Evolutionary conservation across 495 filamentous ascomycete genomes (phyloP).

Genomic region (Xylaria intraflava): DNA sequence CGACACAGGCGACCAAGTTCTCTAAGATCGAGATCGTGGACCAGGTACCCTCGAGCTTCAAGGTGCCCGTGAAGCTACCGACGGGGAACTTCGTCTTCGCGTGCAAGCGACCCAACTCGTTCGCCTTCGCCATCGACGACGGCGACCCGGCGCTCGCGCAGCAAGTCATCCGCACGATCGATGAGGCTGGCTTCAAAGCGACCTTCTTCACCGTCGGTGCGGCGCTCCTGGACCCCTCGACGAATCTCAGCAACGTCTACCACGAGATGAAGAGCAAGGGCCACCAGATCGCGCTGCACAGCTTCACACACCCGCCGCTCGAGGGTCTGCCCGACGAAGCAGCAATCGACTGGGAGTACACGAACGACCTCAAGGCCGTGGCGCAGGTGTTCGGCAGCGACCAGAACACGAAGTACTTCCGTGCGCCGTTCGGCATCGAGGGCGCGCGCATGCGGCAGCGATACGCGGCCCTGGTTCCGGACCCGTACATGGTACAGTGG

Average conservation of each 20-base stretch:
- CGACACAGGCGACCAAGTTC: conserved; percentile 43
- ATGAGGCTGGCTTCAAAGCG: conserved; percentile 56
- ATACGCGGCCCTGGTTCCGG: conserved; percentile 44
- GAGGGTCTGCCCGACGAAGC: conserved; percentile 53
- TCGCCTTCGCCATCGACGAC: conserved; percentile 79
- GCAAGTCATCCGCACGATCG: conserved; percentile 58
- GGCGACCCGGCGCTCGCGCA: conserved; percentile 57
- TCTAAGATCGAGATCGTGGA: conserved; percentile 59
- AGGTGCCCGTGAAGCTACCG: conserved; percentile 54
- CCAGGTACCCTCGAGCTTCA: conserved; percentile 43
- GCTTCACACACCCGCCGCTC: conserved; percentile 68
- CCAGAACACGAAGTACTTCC: conserved; percentile 53
- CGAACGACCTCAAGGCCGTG: conserved; percentile 54
- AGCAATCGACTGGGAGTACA: conserved; percentile 65
- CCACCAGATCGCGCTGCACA: conserved; percentile 71
- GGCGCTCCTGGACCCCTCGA: conserved; percentile 52
- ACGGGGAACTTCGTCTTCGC: conserved; percentile 56
- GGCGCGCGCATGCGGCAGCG: conserved; percentile 64
- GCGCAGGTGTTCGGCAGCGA: conserved; percentile 41
- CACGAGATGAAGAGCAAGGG: conserved; percentile 56
- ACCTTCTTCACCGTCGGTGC: conserved; percentile 76
- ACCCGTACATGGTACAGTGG: conserved; percentile 60
- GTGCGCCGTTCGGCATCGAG: conserved; percentile 69
- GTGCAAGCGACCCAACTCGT: conserved; percentile 65
- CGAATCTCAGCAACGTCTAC: conserved; percentile 59